These are phyloP conservation scores for Crithidia mellificae DNA, from an alignment of 208 protist species.

Conservation along the genomic window DNA sequence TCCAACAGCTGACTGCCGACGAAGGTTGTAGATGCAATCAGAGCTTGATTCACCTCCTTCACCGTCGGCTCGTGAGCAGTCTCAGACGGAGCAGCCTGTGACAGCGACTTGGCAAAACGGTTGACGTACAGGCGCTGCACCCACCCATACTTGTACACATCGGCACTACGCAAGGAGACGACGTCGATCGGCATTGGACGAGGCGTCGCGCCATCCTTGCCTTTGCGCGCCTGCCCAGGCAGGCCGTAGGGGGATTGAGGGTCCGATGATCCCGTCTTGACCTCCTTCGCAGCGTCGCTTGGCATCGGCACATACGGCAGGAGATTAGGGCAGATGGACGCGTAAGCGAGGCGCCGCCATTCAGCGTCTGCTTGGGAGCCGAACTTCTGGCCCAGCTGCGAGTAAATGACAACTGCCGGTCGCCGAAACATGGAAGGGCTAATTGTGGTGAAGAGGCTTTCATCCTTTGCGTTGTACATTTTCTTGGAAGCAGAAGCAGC, in stretches of 20 bases:
- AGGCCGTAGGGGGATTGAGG: constrained; percentile 7
- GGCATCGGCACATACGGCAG: constrained; percentile 45
- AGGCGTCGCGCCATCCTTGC: constrained; percentile 3
- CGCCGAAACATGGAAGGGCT: constrained; percentile 55
- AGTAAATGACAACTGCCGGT: constrained; percentile 82
- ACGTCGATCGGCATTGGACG: constrained; percentile 72
- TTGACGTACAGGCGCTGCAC: constrained; percentile 77
- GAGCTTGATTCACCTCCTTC: constrained; percentile 22
- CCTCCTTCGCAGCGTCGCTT: constrained; percentile 8
- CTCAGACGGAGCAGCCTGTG: not conserved
- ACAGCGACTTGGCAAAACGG: constrained; percentile 69
- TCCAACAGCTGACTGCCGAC: constrained; percentile 72
- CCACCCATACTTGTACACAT: constrained; percentile 83
- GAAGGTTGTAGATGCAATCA: constrained; percentile 75
- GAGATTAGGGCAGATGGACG: constrained; percentile 59
- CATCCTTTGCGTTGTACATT: constrained; percentile 48
- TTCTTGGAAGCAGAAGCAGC: not conserved
- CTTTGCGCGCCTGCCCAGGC: not conserved
- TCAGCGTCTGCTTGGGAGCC: constrained; percentile 68
- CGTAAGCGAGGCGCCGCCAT: constrained; percentile 79
- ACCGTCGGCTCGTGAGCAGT: constrained; percentile 7
- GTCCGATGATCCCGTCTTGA: not conserved
- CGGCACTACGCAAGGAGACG: constrained; percentile 76
- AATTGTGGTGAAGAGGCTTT: constrained; percentile 55
- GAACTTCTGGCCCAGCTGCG: constrained; percentile 84